phyloP scores from a whole-genome alignment of 306 rosid genomes.

The Inga oerstediana region DNA sequence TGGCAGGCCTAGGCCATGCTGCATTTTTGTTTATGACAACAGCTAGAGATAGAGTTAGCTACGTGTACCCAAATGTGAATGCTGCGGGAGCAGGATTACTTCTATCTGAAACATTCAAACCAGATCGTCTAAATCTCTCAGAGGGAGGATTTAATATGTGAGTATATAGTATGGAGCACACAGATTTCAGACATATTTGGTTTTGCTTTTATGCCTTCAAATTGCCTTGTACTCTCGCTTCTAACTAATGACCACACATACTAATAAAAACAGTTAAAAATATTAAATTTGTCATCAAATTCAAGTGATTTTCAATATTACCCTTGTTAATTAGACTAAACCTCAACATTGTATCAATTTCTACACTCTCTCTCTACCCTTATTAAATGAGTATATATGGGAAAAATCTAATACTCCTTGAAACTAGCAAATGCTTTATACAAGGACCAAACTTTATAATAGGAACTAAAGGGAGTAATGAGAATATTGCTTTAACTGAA shows the following conservation, averaged over 20 bases:
- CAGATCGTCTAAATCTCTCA: constrained; percentile 65
- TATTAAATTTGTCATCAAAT: no score
- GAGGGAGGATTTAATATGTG: constrained; percentile 91
- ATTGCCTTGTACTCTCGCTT: neutral
- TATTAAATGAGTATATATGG: no score
- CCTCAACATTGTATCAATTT: no score
- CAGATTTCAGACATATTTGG: constrained; percentile 5
- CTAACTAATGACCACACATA: no score
- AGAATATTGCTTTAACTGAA: neutral
- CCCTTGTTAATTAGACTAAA: no score
- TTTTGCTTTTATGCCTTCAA: constrained; percentile 12
- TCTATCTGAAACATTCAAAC: constrained; percentile 72
- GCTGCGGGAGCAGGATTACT: constrained; percentile 92
- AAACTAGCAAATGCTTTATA: no score
- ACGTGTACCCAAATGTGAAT: constrained; percentile 84
- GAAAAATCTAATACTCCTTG: no score
- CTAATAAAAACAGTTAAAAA: no score
- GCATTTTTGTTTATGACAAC: constrained; percentile 82
- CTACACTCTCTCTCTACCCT: no score
- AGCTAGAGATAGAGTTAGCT: constrained; percentile 87
- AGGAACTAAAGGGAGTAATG: neutral
- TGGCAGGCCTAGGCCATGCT: constrained; percentile 91
- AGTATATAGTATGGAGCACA: constrained; percentile 35
- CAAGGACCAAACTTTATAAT: no score
- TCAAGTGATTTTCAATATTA: no score